Base-by-base conservation (phyloP, 208 protist species). In the Lotmaria passim region DNA sequence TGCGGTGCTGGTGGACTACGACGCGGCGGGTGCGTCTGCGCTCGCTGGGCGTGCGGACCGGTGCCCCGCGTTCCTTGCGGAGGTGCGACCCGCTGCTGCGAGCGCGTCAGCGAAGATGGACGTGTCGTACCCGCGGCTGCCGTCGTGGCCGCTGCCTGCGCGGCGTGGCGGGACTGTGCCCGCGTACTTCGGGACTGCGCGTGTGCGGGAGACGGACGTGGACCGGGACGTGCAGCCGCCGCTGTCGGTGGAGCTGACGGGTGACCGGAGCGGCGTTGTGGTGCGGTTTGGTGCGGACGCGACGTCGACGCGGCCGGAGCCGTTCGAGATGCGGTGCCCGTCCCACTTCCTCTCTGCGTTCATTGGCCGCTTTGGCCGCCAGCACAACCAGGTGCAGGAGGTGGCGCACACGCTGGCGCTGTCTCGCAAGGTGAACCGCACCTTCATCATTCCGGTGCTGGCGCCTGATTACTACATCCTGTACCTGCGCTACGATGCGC, bases 351-450 rank as follows among this genome's bases (percentile, higher is more conserved):
- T 64, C 34, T 62, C 44, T 2, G 66, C 44, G 38, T 19, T 11
- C 46, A n/a, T 72, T 52, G 66, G 56, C 44, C 56, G 66, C 56
- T 72, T 44, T 14, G 66, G 66, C 34, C 43, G 56, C 0, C 66
- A 72, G 26, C 53, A 72, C 66, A 61, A 60, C 10, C 66, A 72
- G 56, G 21, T 72, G 56, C 56, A 64, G 46, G 55, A 61, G 36
- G 26, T 72, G 24, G 4, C 64, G 55, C 58, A 72, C 56, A 38
- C 43, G 14, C n/a, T 64, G 7, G 41, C 66, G 17, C 46, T 72
- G 33, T 31, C 66, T 21, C 41, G 17, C 7, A 34, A 19, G 26
- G 12, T 51, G 30, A 56, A 57, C 36, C 66, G 66, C 26, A 72
- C 56, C 10, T 64, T 72, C 30, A 38, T 64, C 30, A 12, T 64